Evolutionary conservation across 352 stramenopile species (phyloP).

Genomic region (Globisporangium carolinianum): DNA sequence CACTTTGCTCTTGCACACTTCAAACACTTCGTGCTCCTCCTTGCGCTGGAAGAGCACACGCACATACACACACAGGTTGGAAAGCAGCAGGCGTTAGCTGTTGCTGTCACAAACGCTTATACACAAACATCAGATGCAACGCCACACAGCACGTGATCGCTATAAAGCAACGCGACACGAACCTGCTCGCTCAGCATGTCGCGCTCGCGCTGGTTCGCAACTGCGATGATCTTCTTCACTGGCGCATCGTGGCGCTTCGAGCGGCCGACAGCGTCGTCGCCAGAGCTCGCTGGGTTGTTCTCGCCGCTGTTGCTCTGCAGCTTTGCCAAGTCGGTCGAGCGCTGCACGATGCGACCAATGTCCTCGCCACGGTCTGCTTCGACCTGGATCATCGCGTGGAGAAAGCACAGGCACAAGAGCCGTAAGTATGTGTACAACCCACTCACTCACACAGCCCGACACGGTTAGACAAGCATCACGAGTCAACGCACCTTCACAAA

Average conservation of each 20-base stretch:
- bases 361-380: slow-evolving; percentile 97
- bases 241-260: slow-evolving; percentile 62
- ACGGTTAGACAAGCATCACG: no score
- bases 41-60: slow-evolving; percentile 48
- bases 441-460: neutral
- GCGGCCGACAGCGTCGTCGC: slow-evolving; percentile 39
- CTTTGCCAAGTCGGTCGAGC: slow-evolving; percentile 81
- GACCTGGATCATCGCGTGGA: slow-evolving; percentile 52
- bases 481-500: slow-evolving; percentile 83
- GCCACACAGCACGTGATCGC: neutral
- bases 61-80: neutral
- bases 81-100: neutral
- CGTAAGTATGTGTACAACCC: neutral
- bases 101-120: neutral
- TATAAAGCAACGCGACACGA: neutral
- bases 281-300: slow-evolving; percentile 20
- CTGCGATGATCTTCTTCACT: slow-evolving; percentile 90
- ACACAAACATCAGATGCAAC: no score
- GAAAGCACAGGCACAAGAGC: no score
- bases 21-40: slow-evolving; percentile 94
- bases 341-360: slow-evolving; percentile 91
- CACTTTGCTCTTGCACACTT: slow-evolving; percentile 95
- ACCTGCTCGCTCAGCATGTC: slow-evolving; percentile 86
- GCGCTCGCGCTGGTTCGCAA: slow-evolving; percentile 90
- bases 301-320: slow-evolving; percentile 19